phyloP scores from a whole-genome alignment of 371 early-diverging fungal genomes.

The Blakeslea trispora region DNA sequence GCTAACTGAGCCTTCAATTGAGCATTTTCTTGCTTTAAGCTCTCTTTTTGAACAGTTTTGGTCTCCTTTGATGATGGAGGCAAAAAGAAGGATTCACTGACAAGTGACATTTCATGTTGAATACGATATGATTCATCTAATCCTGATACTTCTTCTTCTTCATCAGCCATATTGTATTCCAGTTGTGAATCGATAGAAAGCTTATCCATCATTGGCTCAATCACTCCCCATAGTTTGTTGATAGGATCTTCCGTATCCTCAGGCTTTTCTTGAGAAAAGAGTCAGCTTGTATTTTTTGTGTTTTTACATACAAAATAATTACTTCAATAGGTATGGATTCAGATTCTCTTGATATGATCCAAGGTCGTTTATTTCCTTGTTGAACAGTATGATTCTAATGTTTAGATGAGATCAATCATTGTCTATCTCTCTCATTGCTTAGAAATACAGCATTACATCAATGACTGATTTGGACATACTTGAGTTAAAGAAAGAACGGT shows the following conservation, averaged over 20 bases:
- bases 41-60: not conserved
- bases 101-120: constrained; percentile 25
- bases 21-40: constrained; percentile 62
- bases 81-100: constrained; percentile 63
- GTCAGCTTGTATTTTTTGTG: too few species aligned
- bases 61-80: constrained; percentile 9
- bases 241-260: constrained; percentile 73
- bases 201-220: constrained; percentile 73
- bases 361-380: too few species aligned
- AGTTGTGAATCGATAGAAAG: constrained; percentile 49
- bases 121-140: constrained; percentile 8
- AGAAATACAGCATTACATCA: too few species aligned
- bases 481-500: too few species aligned
- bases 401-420: too few species aligned
- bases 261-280: constrained; percentile 5
- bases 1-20: constrained; percentile 66
- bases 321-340: too few species aligned
- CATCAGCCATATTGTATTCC: constrained; percentile 13
- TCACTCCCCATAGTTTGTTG: constrained; percentile 80
- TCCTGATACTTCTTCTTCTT: constrained; percentile 10
- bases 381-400: too few species aligned
- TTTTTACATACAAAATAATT: not conserved
- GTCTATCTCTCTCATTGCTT: too few species aligned
- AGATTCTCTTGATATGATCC: too few species aligned
- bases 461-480: too few species aligned